Evolutionary conservation across 1,284 basidiomycete genomes (phyloP), one percentile per base, ranked within the genome.

Genomic region (Ceratobasidium sp.): DNA sequence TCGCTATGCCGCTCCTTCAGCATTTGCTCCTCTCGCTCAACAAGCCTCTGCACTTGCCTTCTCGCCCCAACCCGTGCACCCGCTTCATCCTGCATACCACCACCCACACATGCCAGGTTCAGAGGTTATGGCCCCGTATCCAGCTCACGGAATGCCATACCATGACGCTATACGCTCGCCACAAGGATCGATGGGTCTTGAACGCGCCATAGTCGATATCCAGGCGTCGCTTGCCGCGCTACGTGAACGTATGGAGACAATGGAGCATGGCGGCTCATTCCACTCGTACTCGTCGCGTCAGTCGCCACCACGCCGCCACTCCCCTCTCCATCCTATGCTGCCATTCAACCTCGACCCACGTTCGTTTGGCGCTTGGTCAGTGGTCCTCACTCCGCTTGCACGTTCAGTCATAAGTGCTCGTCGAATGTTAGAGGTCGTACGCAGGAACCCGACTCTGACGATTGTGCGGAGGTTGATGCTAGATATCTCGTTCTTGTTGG

Each of bases 181-280:
- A 66, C 56, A 61, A 44, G 48, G 59, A 23, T 23, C 77, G 67
- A 38, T 67, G 82, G 26, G 79, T 9, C 85, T 96, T 64, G 94
- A 95, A 82, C 88, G 89, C 71, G 93, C 93, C 0, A 86, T 97
- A 13, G 94, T 96, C 83, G 92, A 90, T 80, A 90, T 96, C 76
- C 97, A 99, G 83, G 92, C 93, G 0, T 95, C 96, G 78, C 87
- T 99, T 9, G 93, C 95, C 0, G 96, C 96, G 0, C 88, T 99
- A 52, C 93, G 92, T 48, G 97, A 98, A 84, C 91, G 97, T 13
- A 87, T 99, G 40, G 92, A 95, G 80, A 87, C 89, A 6, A 85
- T 97, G 23, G 96, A 97, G 80, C 57, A 77, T 23, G 76, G 73
- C 1, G 70, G 75, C n/a, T 68, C 77, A 28, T 68, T 42, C 17